Evolutionary conservation across 2,329 filamentous ascomycete species (phyloP).

Genomic region (Sporothrix sp.): DNA sequence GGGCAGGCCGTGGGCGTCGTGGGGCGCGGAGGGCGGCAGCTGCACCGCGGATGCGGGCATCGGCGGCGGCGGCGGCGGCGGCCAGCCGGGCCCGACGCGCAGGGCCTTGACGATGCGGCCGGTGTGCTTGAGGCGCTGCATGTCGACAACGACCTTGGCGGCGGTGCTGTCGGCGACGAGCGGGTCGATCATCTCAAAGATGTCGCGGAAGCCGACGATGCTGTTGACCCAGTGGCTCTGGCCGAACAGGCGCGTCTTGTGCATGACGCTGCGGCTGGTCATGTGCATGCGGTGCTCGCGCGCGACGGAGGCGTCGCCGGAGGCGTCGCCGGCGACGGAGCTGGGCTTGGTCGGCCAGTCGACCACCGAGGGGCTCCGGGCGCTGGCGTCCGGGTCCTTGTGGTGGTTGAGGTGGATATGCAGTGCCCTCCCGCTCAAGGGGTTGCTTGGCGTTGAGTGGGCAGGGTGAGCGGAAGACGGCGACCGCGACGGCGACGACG

Average conservation of each 20-base stretch:
- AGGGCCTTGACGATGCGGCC: conserved; percentile 41
- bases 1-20: conserved; percentile 28
- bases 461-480: no score
- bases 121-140: conserved; percentile 44
- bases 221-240: conserved; percentile 45
- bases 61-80: no score
- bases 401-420: neutral
- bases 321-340: neutral
- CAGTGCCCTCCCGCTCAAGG: neutral
- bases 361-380: neutral
- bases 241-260: conserved; percentile 47
- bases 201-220: conserved; percentile 13
- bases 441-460: neutral
- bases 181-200: conserved; percentile 10
- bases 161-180: conserved; percentile 28
- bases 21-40: conserved; percentile 24
- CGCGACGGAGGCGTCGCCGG: neutral
- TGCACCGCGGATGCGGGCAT: no score
- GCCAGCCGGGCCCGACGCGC: conserved; percentile 21
- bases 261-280: conserved; percentile 15
- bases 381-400: neutral
- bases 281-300: conserved; percentile 10
- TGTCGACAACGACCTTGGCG: conserved; percentile 21
- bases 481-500: no score
- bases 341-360: neutral